phyloP scores from a whole-genome alignment of 2,329 filamentous ascomycete species.

The Teratosphaeriaceae sp. region DNA sequence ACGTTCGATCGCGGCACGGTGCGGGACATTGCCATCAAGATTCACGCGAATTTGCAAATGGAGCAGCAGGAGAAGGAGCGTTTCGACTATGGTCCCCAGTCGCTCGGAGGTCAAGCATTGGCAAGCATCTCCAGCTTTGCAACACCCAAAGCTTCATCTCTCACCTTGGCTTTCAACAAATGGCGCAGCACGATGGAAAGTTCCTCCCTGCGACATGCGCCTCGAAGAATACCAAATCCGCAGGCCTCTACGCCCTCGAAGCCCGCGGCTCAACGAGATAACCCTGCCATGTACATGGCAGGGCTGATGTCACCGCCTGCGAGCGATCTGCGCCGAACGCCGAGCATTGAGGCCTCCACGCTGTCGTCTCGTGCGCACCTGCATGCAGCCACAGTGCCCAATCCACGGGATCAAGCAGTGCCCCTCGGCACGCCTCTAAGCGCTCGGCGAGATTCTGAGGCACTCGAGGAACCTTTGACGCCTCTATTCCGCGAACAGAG shows the following conservation, averaged over 20 bases:
- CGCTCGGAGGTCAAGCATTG: slow-evolving; percentile 50
- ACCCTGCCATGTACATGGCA: slow-evolving; percentile 59
- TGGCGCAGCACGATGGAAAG: slow-evolving; percentile 66
- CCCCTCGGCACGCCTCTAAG: neutral
- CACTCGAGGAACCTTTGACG: slow-evolving; percentile 35
- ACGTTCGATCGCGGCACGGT: slow-evolving; percentile 69
- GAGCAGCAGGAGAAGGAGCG: slow-evolving; percentile 93
- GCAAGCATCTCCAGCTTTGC: slow-evolving; percentile 70
- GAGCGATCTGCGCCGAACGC: slow-evolving; percentile 60
- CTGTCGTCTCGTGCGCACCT: slow-evolving; percentile 18
- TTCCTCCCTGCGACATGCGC: slow-evolving; percentile 23
- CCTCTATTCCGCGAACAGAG: slow-evolving; percentile 50
- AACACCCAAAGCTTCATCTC: slow-evolving; percentile 76
- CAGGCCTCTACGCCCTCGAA: slow-evolving; percentile 43
- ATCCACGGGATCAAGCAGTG: neutral
- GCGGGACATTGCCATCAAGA: slow-evolving; percentile 83
- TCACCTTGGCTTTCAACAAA: slow-evolving; percentile 95
- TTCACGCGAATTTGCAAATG: slow-evolving; percentile 95
- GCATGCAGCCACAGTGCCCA: slow-evolving; percentile 5
- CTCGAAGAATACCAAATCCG: slow-evolving; percentile 37
- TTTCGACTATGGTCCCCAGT: slow-evolving; percentile 39
- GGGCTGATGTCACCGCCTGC: slow-evolving; percentile 87
- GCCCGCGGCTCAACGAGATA: slow-evolving; percentile 28
- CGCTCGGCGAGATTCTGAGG: slow-evolving; percentile 5
- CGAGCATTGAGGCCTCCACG: slow-evolving; percentile 34